These are phyloP conservation scores for Lactarius indigo DNA, from an alignment of 768 basidiomycete genomes.

Conservation along the genomic window DNA sequence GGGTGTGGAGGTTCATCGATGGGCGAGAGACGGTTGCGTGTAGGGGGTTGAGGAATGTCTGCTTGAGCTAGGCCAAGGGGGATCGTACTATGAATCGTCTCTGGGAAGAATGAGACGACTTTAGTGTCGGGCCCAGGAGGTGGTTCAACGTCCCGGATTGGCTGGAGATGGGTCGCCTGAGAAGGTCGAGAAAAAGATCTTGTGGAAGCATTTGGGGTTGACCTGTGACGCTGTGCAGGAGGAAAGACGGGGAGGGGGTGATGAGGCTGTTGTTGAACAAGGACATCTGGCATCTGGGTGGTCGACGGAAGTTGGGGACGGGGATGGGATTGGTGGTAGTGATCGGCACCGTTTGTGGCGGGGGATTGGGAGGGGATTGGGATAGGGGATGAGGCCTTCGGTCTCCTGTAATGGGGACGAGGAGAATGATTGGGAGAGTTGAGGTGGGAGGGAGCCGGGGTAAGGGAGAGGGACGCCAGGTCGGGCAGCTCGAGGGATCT, in stretches of 20 bases:
- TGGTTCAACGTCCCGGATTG: slow-evolving; percentile 17
- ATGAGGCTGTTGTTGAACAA: slow-evolving; percentile 42
- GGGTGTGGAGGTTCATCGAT: slow-evolving; percentile 25
- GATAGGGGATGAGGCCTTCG: slow-evolving; percentile 46
- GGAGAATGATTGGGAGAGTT: slow-evolving; percentile 40
- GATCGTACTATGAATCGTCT: slow-evolving; percentile 61
- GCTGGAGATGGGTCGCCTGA: slow-evolving; percentile 9
- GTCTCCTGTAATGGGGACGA: slow-evolving; percentile 40
- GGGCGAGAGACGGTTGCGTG: slow-evolving; percentile 15
- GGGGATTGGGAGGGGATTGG: slow-evolving; percentile 39
- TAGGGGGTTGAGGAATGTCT: slow-evolving; percentile 29
- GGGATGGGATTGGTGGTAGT: slow-evolving; percentile 18
- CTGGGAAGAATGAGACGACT: slow-evolving; percentile 42
- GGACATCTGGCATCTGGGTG: slow-evolving; percentile 38
- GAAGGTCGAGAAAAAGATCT: slow-evolving; percentile 38
- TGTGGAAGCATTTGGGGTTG: slow-evolving; percentile 35
- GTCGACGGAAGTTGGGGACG: slow-evolving; percentile 27
- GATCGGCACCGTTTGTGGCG: slow-evolving; percentile 28
- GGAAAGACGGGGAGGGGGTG: slow-evolving; percentile 39
- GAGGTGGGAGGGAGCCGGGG: slow-evolving; percentile 39
- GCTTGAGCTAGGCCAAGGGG: slow-evolving; percentile 44
- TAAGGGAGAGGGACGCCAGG: slow-evolving; percentile 51
- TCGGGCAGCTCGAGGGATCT: slow-evolving; percentile 75
- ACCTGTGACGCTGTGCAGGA: slow-evolving; percentile 30
- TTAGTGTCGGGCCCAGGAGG: slow-evolving; percentile 28